Percentiles rank a stretch among this genome's conserved stretches.
Evolutionary conservation across 345 rosid species (phyloP).

Genomic region (Leavenworthia alabamica): DNA sequence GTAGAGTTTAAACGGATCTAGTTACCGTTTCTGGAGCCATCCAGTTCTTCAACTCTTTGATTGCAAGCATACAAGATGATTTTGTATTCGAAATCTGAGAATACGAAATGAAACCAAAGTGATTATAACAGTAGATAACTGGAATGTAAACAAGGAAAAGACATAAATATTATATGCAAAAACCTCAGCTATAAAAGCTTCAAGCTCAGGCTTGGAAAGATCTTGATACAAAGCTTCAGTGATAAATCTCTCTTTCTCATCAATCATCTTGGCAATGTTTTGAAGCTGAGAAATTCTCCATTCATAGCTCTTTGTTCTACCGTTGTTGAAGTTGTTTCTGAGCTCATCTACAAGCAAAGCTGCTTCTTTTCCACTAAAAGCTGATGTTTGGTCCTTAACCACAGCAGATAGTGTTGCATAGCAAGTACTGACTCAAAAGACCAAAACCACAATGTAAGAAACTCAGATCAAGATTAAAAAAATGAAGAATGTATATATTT

Average conservation of each 20-base stretch:
- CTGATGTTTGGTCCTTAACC: not conserved
- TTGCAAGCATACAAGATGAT: conserved; percentile 51
- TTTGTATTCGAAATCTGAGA: conserved; percentile 52
- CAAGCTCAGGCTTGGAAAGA: conserved; percentile 64
- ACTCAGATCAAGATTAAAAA: not conserved
- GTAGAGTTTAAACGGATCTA: not conserved
- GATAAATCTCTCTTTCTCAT: conserved; percentile 58
- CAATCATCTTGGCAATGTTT: conserved; percentile 50
- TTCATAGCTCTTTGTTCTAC: conserved; percentile 65
- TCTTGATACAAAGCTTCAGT: conserved; percentile 52
- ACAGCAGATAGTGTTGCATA: conserved; percentile 29
- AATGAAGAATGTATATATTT: not conserved
- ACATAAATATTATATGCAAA: not conserved
- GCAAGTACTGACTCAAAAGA: conserved; percentile 22
- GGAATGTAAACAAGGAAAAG: not conserved
- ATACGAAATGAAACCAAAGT: not conserved
- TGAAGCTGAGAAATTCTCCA: conserved; percentile 73
- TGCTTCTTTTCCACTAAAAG: conserved; percentile 40
- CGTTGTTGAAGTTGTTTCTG: conserved; percentile 42
- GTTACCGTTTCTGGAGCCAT: conserved; percentile 72
- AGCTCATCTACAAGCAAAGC: conserved; percentile 44
- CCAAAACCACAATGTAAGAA: not conserved
- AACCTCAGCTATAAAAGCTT: conserved; percentile 69
- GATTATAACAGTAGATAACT: not conserved
- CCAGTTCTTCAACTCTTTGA: conserved; percentile 62